Percentiles rank a stretch among this genome's conserved stretches.
phyloP scores from a whole-genome alignment of 2,329 filamentous ascomycete genomes.

The Ophiostoma sp. region DNA sequence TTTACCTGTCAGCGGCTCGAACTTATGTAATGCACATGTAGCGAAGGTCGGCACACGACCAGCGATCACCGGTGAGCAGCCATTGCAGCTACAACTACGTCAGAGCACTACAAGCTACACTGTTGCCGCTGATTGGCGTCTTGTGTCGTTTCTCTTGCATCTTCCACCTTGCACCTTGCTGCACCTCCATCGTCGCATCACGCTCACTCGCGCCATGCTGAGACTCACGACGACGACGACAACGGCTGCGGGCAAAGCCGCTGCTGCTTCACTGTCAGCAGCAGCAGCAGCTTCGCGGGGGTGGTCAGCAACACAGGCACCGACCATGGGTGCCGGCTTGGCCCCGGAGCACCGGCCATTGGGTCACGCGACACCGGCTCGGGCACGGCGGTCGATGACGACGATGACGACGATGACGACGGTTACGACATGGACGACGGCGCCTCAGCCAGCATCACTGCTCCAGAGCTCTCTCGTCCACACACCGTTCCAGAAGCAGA shows the following conservation, averaged over 20 bases:
- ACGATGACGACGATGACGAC: background rate
- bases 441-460: background rate
- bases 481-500: background rate
- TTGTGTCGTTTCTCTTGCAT: background rate
- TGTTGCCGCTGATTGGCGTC: background rate
- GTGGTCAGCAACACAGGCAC: background rate
- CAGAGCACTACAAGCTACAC: background rate
- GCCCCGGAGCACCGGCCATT: background rate
- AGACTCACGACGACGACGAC: conserved; percentile 22
- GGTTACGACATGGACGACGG: background rate
- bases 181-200: background rate
- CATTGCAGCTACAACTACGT: conserved; percentile 8
- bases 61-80: conserved; percentile 7
- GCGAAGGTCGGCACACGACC: background rate
- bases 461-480: background rate
- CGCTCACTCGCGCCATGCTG: conserved; percentile 19
- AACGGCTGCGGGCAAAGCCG: background rate
- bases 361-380: background rate
- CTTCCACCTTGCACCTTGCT: background rate
- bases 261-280: conserved; percentile 8
- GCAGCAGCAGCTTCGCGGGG: background rate
- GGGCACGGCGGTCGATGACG: conserved; percentile 7
- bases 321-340: background rate
- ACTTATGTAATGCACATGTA: background rate
- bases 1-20: background rate